Percentiles rank a stretch among this genome's conserved stretches.
Evolutionary conservation across 306 rosid species (phyloP).

Genomic region (Vigna unguiculata): DNA sequence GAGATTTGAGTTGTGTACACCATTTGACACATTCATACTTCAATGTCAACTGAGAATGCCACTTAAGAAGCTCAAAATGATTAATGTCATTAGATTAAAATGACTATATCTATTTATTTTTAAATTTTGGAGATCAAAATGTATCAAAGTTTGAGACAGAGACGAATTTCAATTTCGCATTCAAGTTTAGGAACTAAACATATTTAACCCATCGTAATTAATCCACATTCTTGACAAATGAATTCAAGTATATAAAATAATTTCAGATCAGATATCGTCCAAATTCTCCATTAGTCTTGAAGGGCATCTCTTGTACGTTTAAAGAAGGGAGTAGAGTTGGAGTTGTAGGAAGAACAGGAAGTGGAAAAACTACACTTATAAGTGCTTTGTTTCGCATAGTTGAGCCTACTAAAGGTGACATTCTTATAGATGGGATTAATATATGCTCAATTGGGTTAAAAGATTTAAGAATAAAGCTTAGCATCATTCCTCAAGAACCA

Average conservation of each 20-base stretch:
- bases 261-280: constrained; percentile 66
- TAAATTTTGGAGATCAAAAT: no score
- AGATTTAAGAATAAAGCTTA: constrained; percentile 70
- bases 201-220: neutral
- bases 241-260: neutral
- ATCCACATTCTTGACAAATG: neutral
- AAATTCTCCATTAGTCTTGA: constrained; percentile 64
- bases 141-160: no score
- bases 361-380: constrained; percentile 74
- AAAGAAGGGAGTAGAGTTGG: constrained; percentile 66
- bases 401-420: constrained; percentile 65
- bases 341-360: constrained; percentile 81
- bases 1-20: no score
- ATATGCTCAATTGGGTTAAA: constrained; percentile 70
- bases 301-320: constrained; percentile 73
- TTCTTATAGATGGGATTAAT: constrained; percentile 61
- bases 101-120: no score
- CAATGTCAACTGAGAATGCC: no score
- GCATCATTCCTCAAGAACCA: constrained; percentile 83
- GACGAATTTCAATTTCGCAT: no score
- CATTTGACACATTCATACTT: no score
- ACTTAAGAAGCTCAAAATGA: no score
- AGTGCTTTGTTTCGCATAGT: constrained; percentile 77
- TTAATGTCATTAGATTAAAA: no score
- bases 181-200: no score